A percentile compares a stretch with the other conserved stretches of the same genome.
Conservation (phyloP, 306 rosid species). For the Luffa aegyptiaca region DNA sequence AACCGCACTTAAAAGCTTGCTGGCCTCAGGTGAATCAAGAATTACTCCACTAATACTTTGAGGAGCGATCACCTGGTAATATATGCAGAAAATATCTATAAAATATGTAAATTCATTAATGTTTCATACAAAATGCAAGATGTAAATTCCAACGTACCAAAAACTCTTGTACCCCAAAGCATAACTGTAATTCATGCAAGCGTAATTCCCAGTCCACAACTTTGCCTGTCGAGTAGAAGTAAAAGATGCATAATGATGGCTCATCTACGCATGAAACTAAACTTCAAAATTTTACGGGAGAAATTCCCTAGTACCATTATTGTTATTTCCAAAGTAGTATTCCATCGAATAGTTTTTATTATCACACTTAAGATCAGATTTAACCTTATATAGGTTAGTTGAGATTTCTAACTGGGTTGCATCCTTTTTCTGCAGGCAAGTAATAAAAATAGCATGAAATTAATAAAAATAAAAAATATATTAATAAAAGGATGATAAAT, state of each 20-base stretch:
- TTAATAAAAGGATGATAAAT: background rate
- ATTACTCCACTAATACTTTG: constrained; percentile 96
- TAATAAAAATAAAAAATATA: background rate
- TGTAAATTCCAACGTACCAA: constrained; percentile 44
- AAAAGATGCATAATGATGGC: constrained; percentile 10
- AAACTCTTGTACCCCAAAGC: constrained; percentile 89
- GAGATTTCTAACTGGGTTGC: constrained; percentile 53
- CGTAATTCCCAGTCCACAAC: constrained; percentile 40
- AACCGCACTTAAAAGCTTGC: constrained; percentile 92
- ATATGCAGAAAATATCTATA: constrained; percentile 12
- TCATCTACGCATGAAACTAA: background rate
- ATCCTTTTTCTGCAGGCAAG: constrained; percentile 51
- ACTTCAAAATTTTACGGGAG: background rate
- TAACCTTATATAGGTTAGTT: constrained; percentile 58
- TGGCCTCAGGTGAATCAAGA: constrained; percentile 90
- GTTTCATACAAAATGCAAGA: constrained; percentile 9
- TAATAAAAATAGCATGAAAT: background rate
- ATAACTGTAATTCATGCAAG: constrained; percentile 71
- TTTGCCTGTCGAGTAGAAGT: constrained; percentile 40
- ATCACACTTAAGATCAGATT: constrained; percentile 69
- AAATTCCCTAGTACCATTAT: constrained; percentile 32
- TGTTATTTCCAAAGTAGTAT: constrained; percentile 51
- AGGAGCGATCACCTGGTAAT: constrained; percentile 78
- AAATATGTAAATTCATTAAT: background rate
- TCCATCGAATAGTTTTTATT: constrained; percentile 76